Base-by-base conservation (phyloP, 2,329 filamentous ascomycete species). In the Beauveria pseudobassiana region DNA sequence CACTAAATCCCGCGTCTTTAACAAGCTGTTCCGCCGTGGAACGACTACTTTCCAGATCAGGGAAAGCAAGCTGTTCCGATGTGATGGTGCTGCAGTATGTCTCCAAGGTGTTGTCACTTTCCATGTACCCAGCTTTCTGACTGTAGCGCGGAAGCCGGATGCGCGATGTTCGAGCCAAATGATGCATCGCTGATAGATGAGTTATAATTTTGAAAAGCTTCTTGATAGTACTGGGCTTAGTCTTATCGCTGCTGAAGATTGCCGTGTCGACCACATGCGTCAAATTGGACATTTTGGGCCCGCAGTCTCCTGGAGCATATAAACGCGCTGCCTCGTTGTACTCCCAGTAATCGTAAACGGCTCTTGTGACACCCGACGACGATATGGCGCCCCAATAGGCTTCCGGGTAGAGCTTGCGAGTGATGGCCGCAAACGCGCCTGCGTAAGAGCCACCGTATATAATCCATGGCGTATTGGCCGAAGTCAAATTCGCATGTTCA, bases 391-490 rank as follows among this genome's bases (percentile, higher is more conserved):
- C 91, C 81, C 84, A 93, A 74, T 89, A 95, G 6, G 87, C 76
- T 26, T 93, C 86, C 0, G 91, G 91, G 70, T 96, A 95, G 16
- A 87, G 71, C 62, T 88, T 86, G 26, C 91, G 85, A 40, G 91
- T 74, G 67, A 96, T 88, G 0, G 91, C 90, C 10, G 86, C 88
- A 66, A 93, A 89, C 0, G 87, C 87, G 2, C 91, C 91, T 0
- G 91, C 89, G 69, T 96, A 96, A 0, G 88, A 92, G 1, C 91
- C 91, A 1, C 91, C 91, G 64, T 96, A 96, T 0, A 85, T 86
- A 62, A 96, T 87, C 75, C 87, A 95, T 0, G 91, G 84, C 0
- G 85, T 86, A 2, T 78, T 79, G 1, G 83, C 76, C 0, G 89
- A 83, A 0, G 84, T 90, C 43, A 93, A 74, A 65, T 91, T 81